Conservation (phyloP, 2,329 filamentous ascomycete genomes). For the Laburnicola sp. region DNA sequence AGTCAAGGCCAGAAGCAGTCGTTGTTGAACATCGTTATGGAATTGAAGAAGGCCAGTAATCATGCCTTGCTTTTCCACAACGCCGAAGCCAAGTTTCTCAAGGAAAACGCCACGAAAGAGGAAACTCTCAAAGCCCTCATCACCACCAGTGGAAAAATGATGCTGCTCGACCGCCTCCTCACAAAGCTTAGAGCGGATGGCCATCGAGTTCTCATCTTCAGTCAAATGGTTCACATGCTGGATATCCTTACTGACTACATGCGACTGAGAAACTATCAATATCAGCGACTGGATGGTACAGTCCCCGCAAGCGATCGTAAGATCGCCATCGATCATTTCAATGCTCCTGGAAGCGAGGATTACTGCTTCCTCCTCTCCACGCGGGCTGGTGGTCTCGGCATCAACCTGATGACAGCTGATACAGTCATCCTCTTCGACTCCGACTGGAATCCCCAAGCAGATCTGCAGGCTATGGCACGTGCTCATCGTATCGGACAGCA, state of each 20-base stretch:
- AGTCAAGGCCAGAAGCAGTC: conserved; percentile 91
- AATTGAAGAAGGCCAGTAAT: conserved; percentile 98
- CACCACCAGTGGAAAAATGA: conserved; percentile 98
- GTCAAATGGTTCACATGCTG: conserved; percentile 99
- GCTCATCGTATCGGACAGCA: conserved; percentile 98
- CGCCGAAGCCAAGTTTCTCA: conserved; percentile 85
- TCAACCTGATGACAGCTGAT: conserved; percentile 98
- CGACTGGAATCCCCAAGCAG: conserved; percentile 98
- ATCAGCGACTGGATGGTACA: conserved; percentile 92
- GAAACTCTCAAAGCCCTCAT: conserved; percentile 92
- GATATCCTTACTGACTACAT: conserved; percentile 95
- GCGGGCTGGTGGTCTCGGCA: conserved; percentile 94
- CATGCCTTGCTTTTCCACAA: conserved; percentile 98
- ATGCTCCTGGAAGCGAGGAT: conserved; percentile 91
- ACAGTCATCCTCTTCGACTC: conserved; percentile 98
- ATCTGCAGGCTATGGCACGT: conserved; percentile 96
- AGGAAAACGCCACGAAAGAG: conserved; percentile 78
- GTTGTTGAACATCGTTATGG: conserved; percentile 98
- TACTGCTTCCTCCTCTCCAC: conserved; percentile 97
- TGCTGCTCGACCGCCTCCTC: conserved; percentile 93
- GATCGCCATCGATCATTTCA: conserved; percentile 97
- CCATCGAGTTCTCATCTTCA: conserved; percentile 96
- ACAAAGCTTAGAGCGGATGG: conserved; percentile 91
- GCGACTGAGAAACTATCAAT: conserved; percentile 88
- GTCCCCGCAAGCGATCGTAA: conserved; percentile 85